These are phyloP conservation scores for Fusarium ramigenum DNA, from an alignment of 2,329 filamentous ascomycete genomes.

Conservation along the genomic window DNA sequence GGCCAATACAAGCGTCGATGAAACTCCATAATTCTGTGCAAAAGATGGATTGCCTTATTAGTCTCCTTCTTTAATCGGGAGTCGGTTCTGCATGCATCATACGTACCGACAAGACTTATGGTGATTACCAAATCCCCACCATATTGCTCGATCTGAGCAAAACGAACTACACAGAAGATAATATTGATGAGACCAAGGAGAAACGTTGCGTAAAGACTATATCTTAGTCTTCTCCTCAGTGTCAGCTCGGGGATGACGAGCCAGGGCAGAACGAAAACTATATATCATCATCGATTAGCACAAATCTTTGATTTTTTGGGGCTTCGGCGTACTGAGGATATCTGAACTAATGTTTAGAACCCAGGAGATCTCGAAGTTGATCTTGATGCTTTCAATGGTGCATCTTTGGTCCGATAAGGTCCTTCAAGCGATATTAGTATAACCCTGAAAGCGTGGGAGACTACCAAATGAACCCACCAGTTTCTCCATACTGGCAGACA, in stretches of 20 bases:
- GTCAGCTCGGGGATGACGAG: slow-evolving; percentile 13
- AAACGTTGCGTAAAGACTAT: slow-evolving; percentile 20
- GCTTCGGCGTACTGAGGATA: not conserved
- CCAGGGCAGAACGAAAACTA: slow-evolving; percentile 27
- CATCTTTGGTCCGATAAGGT: not conserved
- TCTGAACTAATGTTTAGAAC: slow-evolving; percentile 10
- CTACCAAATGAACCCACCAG: not conserved
- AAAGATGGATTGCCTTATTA: rapidly evolving
- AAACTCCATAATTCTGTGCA: slow-evolving; percentile 12
- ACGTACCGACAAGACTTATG: slow-evolving; percentile 4
- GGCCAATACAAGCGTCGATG: not conserved
- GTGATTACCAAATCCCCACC: not conserved
- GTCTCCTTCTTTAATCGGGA: rapidly evolving
- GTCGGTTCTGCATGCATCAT: rapidly evolving
- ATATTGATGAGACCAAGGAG: slow-evolving; percentile 21
- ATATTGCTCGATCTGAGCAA: not conserved
- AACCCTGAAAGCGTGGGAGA: rapidly evolving
- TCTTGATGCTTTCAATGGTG: not conserved
- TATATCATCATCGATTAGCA: rapidly evolving
- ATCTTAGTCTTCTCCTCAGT: not conserved
- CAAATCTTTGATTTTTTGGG: rapidly evolving
- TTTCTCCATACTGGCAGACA: slow-evolving; percentile 11
- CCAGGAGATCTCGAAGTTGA: slow-evolving; percentile 8
- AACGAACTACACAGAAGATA: not conserved
- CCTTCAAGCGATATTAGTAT: not conserved